Evolutionary conservation across 2,329 filamentous ascomycete species (phyloP), one percentile per base, ranked within the genome.

Genomic region (Paradendryphiella salina): DNA sequence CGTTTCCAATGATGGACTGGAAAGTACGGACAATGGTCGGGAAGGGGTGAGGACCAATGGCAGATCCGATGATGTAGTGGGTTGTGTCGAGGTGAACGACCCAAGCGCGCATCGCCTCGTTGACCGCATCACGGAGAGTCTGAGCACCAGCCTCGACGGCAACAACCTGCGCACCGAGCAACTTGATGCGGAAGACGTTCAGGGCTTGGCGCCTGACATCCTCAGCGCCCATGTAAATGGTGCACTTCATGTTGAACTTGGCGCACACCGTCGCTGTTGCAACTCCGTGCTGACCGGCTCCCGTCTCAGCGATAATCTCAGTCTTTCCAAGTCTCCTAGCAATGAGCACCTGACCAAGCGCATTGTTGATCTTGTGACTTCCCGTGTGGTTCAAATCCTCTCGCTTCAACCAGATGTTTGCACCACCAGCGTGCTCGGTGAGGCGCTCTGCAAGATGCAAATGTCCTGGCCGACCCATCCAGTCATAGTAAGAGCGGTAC

Each of bases 311-410:
- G 64, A 99, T 99, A 65, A 99, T 97, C 73, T 91, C 88, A 5
- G 87, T 96, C 83, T 99, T 99, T 42, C 94, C 94, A 40, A 99
- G 77, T 56, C 90, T 82, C 64, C 83, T 83, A 1, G 94, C 94
- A 32, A 99, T 79, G 11, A 99, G 82, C 40, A 96, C 85, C 75
- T 99, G 94, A 2, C 94, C 94, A 7, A 99, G 80, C 0, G 94
- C 94, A 67, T 99, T 99, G 80, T 99, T 99, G 80, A 99, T 97
- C 83, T 99, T 99, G 82, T 99, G 94, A 57, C 89, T 95, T 61
- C 94, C 94, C 7, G 94, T 97, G 73, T 99, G 94, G 76, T 97
- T 97, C 49, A 97, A 80, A 72, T 99, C 94, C 77, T 99, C 94
- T 65, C 94, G 85, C 83, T 99, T 99, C 62, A 99, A 78, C 87